Conservation (phyloP, 805 yeast species). For the Candida loeiensis region DNA sequence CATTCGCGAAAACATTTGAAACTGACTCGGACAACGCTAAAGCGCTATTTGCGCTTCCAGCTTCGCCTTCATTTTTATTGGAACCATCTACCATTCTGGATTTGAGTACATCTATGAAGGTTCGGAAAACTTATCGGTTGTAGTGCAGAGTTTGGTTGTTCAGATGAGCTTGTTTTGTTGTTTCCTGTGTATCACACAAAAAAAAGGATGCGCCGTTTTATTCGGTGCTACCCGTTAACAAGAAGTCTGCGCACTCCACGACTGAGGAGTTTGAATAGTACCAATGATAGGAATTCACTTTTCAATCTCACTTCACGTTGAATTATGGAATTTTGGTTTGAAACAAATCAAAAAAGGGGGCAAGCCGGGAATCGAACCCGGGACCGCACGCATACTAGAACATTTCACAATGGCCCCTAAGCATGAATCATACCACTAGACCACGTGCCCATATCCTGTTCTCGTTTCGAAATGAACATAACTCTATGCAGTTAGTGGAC, state of each 20-base stretch:
- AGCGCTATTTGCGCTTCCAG: not conserved
- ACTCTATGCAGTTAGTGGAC: no score
- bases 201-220: no score
- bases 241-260: no score
- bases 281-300: no score
- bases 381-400: constrained; percentile 42
- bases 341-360: constrained; percentile 27
- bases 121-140: not conserved
- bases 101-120: not conserved
- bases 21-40: not conserved
- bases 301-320: not conserved
- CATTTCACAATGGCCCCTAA: constrained; percentile 28
- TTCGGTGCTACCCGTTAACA: no score
- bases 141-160: not conserved
- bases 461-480: no score
- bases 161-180: constrained; percentile 1
- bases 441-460: constrained; percentile 47
- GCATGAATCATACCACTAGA: constrained; percentile 50
- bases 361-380: constrained; percentile 50
- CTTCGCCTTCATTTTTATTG: not conserved
- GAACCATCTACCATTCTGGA: not conserved
- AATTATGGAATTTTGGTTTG: not conserved
- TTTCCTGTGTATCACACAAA: no score
- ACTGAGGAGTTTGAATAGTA: no score
- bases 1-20: no score